Base-by-base conservation (phyloP, 495 filamentous ascomycete genomes). In the Hypomontagnella submonticulosa region DNA sequence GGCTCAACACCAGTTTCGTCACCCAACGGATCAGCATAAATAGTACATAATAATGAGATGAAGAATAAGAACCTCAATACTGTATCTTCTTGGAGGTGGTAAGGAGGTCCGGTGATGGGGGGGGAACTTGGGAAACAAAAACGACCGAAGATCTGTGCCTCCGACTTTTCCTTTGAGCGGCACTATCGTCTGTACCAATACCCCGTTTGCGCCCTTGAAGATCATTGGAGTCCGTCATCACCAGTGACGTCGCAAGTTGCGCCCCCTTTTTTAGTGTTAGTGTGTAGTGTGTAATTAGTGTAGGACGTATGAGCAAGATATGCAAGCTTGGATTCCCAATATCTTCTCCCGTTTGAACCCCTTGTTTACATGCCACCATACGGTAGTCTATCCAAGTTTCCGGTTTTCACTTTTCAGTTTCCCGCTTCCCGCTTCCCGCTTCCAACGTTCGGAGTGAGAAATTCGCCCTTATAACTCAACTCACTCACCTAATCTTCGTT, bases 141-240 rank as follows among this genome's bases (percentile, higher is more conserved):
- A 59, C 10, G 27, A 48, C 40, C 36, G 23, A 50, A 42, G 19
- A 52, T 42, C 36, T 11, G 30, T 19, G 20, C 15, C 48, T 15
- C 4, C 32, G 5, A 0, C 27, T 37, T n/a, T 32, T 37, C 37
- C n/a, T 41, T 12, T 16, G 47, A 43, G 23, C n/a, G 40, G 49
- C 23, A 53, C 40, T 40, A 53, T 61, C 32, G 12, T 36, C 20
- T 62, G 49, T 41, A 37, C 51, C 51, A 43, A 42, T 43, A 44
- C 30, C 36, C 5, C 27, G 37, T 56, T 51, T 49, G 37, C 23
- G 19, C 33, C 38, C 41, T 58, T 33, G 59, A 54, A 19, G 65
- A 63, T 68, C 59, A 63, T 68, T 63, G 65, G 58, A 50, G 44
- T 38, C 23, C 46, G 42, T 68, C 65, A 63, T 43, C 37, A 56